phyloP scores from a whole-genome alignment of 2,329 filamentous ascomycete species.

The Nemania bipapillata region DNA sequence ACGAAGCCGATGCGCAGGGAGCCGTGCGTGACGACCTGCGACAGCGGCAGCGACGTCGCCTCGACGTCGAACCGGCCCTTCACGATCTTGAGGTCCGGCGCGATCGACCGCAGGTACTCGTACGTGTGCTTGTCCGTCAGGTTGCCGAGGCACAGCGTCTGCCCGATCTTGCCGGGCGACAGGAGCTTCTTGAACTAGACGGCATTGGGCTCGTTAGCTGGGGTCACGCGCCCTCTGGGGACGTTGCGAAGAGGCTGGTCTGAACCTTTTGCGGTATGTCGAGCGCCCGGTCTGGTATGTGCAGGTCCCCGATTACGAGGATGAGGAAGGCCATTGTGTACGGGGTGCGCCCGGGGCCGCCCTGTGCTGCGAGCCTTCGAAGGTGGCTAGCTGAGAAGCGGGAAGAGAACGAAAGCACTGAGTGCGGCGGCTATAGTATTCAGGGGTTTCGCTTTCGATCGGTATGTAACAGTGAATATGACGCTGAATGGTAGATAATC shows the following conservation, averaged over 20 bases:
- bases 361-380: conserved; percentile 6
- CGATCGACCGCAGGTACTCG: conserved; percentile 80
- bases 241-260: neutral
- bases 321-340: conserved; percentile 85
- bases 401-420: neutral
- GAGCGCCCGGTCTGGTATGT: conserved; percentile 90
- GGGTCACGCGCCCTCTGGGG: neutral
- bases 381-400: neutral
- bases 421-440: neutral
- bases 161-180: conserved; percentile 82
- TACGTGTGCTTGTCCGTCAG: conserved; percentile 82
- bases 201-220: conserved; percentile 28
- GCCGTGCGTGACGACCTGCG: conserved; percentile 73
- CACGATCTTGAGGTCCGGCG: conserved; percentile 77
- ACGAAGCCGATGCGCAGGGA: conserved; percentile 73
- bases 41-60: conserved; percentile 71
- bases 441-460: conserved; percentile 13
- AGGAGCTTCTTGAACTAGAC: conserved; percentile 84
- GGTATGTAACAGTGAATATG: neutral
- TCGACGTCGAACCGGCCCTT: conserved; percentile 75
- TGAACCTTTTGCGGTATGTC: conserved; percentile 88
- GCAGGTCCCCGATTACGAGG: conserved; percentile 90
- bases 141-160: conserved; percentile 83
- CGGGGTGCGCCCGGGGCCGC: conserved; percentile 6
- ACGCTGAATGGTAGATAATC: neutral